Evolutionary conservation across 352 stramenopile species (phyloP), one percentile per base, ranked within the genome.

Genomic region (Globisporangium perplexum): DNA sequence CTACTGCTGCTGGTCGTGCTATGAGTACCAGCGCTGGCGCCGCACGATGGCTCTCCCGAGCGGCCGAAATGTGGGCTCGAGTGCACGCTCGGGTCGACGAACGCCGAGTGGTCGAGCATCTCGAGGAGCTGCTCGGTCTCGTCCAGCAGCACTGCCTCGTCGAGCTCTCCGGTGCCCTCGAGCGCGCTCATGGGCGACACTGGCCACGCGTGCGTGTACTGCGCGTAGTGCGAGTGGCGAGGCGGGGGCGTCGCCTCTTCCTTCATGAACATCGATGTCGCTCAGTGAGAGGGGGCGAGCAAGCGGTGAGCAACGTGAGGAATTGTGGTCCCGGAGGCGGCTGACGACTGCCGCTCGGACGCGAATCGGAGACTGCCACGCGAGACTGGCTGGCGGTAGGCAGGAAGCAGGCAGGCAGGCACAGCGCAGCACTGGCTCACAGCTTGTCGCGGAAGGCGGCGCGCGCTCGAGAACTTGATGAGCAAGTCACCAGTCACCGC

Each of bases 121-220:
- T 24, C 35, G 5, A 59, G 43, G 2, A 59, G 53, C 33, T 30
- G 28, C 15, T 51, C 50, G 26, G 31, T 47, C 35, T 46, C 43
- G 4, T 26, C 31, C n/a, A 59, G 35, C 18, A 50, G 35, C 10
- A 24, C 42, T 20, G 30, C 15, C 8, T 53, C 48, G 23, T 53
- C 48, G 4, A 50, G 23, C 7, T 50, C 44, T 23, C 38, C 22
- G 47, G 8, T 6, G 14, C 0, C 4, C 14, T 39, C 30, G 8
- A 35, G 33, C 5, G 33, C 6, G 11, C 12, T 18, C 12, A 6
- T 3, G 33, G 33, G 33, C 14, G 14, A 1, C 1, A 12, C 3
- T 39, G 33, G 33, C 33, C 33, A 39, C 14, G 8, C 33, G 33
- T 12, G 11, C 14, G 14, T 4, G 15, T 39, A 39, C 14, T 39